Conservation (phyloP, 2,329 filamentous ascomycete genomes). For the Verticillium albo-atrum region DNA sequence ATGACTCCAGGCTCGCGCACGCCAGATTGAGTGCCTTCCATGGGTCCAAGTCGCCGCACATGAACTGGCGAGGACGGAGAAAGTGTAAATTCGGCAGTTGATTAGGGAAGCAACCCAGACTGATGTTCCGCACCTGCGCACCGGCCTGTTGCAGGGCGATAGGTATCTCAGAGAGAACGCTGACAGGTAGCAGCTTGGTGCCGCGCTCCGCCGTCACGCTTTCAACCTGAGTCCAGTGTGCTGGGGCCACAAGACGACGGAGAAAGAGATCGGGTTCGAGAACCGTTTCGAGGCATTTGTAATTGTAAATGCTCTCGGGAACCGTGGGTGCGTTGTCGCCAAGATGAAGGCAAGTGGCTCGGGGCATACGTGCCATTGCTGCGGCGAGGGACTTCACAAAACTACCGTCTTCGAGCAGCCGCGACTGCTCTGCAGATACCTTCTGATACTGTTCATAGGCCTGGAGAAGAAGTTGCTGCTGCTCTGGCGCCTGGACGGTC, state of each 20-base stretch:
- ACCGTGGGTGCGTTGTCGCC: neutral
- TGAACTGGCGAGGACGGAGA: neutral
- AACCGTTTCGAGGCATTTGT: rapidly evolving
- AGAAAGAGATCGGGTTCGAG: neutral
- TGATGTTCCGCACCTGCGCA: neutral
- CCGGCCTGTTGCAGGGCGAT: neutral
- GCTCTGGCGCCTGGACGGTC: neutral
- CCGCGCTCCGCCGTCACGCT: neutral
- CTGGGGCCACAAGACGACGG: neutral
- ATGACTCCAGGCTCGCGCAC: neutral
- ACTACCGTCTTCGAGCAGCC: neutral
- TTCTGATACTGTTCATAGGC: neutral
- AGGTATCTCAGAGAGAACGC: neutral
- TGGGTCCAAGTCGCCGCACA: neutral
- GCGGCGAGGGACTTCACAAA: neutral
- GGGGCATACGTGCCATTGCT: neutral
- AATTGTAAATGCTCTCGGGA: too few relatives aligned
- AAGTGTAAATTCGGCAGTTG: neutral
- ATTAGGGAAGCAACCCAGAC: neutral
- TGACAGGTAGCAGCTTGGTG: neutral
- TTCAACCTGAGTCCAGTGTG: neutral
- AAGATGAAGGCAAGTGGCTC: neutral
- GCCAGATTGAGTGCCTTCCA: neutral
- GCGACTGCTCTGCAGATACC: neutral
- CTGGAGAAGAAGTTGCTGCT: neutral